Evolutionary conservation across 176 grass and related monocot species (phyloP).

Genomic region (Lolium perenne): DNA sequence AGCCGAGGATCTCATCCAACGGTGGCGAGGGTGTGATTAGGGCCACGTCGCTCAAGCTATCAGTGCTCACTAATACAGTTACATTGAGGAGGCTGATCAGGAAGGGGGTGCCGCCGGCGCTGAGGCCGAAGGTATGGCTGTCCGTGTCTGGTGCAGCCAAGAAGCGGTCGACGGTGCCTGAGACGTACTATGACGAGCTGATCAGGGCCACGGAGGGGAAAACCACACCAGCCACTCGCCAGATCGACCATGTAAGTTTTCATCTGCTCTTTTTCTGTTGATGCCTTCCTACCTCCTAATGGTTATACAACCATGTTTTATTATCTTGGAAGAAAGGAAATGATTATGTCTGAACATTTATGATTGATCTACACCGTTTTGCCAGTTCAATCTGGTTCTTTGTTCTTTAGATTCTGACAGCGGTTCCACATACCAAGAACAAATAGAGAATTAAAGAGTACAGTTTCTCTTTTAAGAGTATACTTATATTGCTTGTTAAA

Average conservation of each 20-base stretch:
- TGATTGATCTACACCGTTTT: background rate
- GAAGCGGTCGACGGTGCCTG: slow-evolving; percentile 91
- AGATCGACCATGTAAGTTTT: slow-evolving; percentile 73
- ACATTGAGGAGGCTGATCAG: slow-evolving; percentile 81
- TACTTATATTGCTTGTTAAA: background rate
- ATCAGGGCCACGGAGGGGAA: slow-evolving; percentile 86
- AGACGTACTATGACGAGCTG: slow-evolving; percentile 94
- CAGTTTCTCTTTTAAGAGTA: background rate
- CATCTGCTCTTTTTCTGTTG: slow-evolving; percentile 2
- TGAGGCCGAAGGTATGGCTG: slow-evolving; percentile 89
- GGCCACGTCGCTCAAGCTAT: slow-evolving; percentile 81
- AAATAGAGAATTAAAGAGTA: background rate
- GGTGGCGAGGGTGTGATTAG: slow-evolving; percentile 53
- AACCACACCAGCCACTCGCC: slow-evolving; percentile 79
- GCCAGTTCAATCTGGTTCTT: background rate
- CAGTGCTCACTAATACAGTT: slow-evolving; percentile 70
- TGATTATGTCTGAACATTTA: slow-evolving; percentile 17
- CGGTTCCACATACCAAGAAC: background rate
- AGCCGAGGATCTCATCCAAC: slow-evolving; percentile 80
- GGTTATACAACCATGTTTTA: background rate
- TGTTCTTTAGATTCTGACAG: background rate
- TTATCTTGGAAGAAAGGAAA: background rate
- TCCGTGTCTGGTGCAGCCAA: slow-evolving; percentile 85
- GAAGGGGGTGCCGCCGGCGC: slow-evolving; percentile 75
- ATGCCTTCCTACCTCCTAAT: background rate